Base-by-base conservation (phyloP, 1,284 basidiomycete genomes). In the Fomitopsis schrenkii region DNA sequence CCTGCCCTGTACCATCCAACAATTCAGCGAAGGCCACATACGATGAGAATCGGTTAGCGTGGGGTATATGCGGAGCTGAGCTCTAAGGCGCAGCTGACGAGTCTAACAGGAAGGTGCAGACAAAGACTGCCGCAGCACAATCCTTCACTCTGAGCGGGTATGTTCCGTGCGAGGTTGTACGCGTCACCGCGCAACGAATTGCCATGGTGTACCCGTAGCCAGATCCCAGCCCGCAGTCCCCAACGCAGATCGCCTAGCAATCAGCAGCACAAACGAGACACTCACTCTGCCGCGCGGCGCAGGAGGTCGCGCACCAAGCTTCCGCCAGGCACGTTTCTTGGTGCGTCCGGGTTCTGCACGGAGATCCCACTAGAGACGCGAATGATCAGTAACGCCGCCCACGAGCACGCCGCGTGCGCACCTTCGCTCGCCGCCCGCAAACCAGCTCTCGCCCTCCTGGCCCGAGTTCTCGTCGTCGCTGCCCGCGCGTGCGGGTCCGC, bases 381-480 rank as follows among this genome's bases (percentile, higher is more conserved):
- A 41, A 48, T 38, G 22, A 30, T 41, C 40, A 53, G 26, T 2
- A 33, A 5, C 30, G 5, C 30, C 30, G 4, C 30, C 30, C 4
- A 8, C 8, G 30, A 8, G 30, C 8, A 33, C 5, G 8, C 30
- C 8, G 9, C 19, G 36, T 22, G 3, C 79, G 45, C 57, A 92
- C 93, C 92, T 94, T 67, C 90, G 79, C 72, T 95, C 94, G 0
- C 95, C 94, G 38, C 94, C 95, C 3, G 94, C 87, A 73, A 91
- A 94, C 83, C 85, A 93, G 67, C 80, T 88, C 66, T 90, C 83
- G 3, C 79, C 79, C 54, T 80, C 44, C 75, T 71, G 15, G 64
- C 63, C n/a, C 68, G 72, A 5, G 66, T 80, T 83, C 26, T 84
- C 82, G 48, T 87, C 83, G 4, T 81, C 67, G 44, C 60, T 62